Conservation (phyloP, 352 stramenopile species). For the Phytophthora kernoviae region DNA sequence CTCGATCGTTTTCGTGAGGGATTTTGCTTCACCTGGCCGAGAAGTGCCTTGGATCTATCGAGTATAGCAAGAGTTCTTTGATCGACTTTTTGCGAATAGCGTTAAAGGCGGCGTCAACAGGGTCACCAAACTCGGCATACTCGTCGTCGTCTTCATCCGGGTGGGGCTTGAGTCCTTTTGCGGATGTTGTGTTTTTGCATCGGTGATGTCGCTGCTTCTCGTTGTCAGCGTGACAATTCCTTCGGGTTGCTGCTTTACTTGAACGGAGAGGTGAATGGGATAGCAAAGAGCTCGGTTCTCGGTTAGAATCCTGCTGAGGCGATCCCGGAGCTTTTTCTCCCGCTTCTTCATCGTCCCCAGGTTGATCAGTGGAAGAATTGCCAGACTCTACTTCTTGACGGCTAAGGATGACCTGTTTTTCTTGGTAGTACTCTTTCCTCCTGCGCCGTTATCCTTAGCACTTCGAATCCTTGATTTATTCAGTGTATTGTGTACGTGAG, state of each 20-base stretch:
- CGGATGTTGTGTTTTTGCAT: slow-evolving; percentile 1
- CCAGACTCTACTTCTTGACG: slow-evolving; percentile 23
- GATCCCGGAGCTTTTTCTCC: slow-evolving; percentile 7
- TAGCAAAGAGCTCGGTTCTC: background rate
- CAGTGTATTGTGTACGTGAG: slow-evolving; percentile 45
- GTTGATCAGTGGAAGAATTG: slow-evolving; percentile 1
- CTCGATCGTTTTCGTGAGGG: background rate
- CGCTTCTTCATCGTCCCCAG: slow-evolving; percentile 3
- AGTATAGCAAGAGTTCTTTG: slow-evolving; percentile 62
- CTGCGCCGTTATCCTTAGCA: background rate
- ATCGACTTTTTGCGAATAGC: slow-evolving; percentile 50
- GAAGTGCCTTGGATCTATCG: slow-evolving; percentile 48
- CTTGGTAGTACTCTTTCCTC: slow-evolving; percentile 3
- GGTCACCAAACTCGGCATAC: slow-evolving; percentile 17
- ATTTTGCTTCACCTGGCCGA: slow-evolving; percentile 32
- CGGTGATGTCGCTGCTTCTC: slow-evolving; percentile 13
- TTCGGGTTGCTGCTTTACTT: background rate
- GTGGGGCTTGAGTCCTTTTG: slow-evolving; percentile 1
- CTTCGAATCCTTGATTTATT: slow-evolving; percentile 2
- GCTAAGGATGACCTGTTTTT: slow-evolving; percentile 27
- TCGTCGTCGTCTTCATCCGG: slow-evolving; percentile 9
- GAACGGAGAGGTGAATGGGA: slow-evolving; percentile 11
- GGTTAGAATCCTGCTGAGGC: background rate
- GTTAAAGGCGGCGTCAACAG: slow-evolving; percentile 42
- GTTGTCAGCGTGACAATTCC: slow-evolving; percentile 1